Conservation (phyloP, 345 rosid genomes). For the Pistacia integerrima region DNA sequence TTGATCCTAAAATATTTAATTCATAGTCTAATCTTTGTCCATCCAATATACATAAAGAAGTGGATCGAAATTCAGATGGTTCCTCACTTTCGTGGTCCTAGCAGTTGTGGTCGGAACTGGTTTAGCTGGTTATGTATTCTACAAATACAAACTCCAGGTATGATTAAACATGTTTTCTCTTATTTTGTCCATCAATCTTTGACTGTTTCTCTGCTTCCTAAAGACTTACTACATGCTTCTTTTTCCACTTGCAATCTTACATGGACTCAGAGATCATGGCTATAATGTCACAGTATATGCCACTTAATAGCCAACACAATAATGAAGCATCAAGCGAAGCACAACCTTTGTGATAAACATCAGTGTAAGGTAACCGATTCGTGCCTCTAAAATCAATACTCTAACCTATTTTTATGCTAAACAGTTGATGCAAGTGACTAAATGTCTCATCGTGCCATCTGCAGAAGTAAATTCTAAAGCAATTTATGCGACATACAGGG, state of each 20-base stretch:
- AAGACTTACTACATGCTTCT: not conserved
- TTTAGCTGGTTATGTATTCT: slow-evolving; percentile 79
- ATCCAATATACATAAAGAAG: slow-evolving; percentile 56
- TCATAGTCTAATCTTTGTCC: not conserved
- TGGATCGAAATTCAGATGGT: slow-evolving; percentile 72
- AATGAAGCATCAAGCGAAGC: slow-evolving; percentile 48
- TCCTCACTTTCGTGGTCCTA: slow-evolving; percentile 57
- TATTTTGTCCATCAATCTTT: not conserved
- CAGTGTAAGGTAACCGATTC: slow-evolving; percentile 28
- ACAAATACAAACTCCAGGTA: slow-evolving; percentile 96
- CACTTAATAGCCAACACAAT: slow-evolving; percentile 64
- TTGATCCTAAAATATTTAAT: not conserved
- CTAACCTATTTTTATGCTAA: not conserved
- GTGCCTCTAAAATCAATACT: not conserved
- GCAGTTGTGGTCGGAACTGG: slow-evolving; percentile 55
- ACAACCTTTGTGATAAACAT: slow-evolving; percentile 50
- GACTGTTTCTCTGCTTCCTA: not conserved
- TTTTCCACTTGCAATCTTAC: slow-evolving; percentile 58
- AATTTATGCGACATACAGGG: not conserved
- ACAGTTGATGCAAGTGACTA: not conserved
- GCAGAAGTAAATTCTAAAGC: not conserved
- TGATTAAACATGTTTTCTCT: slow-evolving; percentile 1
- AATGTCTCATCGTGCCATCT: not conserved
- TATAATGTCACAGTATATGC: slow-evolving; percentile 98
- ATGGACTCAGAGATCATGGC: slow-evolving; percentile 98